Percentiles rank a stretch among this genome's conserved stretches.
These are phyloP conservation scores for Schoenoplectus tabernaemontani DNA, from an alignment of 202 grass and related monocot genomes.

Conservation along the genomic window DNA sequence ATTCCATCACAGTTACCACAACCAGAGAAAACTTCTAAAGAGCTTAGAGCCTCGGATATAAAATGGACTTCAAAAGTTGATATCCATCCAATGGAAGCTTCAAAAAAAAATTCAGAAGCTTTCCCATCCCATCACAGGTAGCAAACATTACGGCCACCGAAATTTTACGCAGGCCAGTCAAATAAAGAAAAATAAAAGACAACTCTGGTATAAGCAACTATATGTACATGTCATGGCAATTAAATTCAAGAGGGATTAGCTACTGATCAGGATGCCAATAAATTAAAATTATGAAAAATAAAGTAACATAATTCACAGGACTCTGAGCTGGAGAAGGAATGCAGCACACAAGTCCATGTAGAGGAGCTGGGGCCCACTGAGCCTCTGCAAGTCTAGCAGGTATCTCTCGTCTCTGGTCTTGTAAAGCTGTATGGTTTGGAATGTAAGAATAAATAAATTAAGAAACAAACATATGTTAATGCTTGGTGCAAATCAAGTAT, in stretches of 20 bases:
- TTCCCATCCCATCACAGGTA: conserved; percentile 13
- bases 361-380: conserved; percentile 61
- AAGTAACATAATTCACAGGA: conserved; percentile 35
- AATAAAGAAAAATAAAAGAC: not conserved
- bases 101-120: conserved; percentile 20
- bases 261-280: not conserved
- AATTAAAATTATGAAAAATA: conserved; percentile 17
- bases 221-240: conserved; percentile 21
- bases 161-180: not conserved
- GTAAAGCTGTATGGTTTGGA: conserved; percentile 85
- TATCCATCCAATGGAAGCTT: conserved; percentile 3
- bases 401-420: conserved; percentile 83
- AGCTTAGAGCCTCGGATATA: not conserved
- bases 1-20: not conserved
- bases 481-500: not conserved
- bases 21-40: not conserved
- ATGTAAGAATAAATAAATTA: too few species aligned
- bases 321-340: conserved; percentile 69
- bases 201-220: conserved; percentile 11
- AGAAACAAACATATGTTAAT: too few species aligned
- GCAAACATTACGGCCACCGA: conserved; percentile 7
- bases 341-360: conserved; percentile 68
- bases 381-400: conserved; percentile 67
- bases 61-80: not conserved
- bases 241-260: conserved; percentile 9